Evolutionary conservation across 495 filamentous ascomycete species (phyloP).

Genomic region (Penicillium antarcticum): DNA sequence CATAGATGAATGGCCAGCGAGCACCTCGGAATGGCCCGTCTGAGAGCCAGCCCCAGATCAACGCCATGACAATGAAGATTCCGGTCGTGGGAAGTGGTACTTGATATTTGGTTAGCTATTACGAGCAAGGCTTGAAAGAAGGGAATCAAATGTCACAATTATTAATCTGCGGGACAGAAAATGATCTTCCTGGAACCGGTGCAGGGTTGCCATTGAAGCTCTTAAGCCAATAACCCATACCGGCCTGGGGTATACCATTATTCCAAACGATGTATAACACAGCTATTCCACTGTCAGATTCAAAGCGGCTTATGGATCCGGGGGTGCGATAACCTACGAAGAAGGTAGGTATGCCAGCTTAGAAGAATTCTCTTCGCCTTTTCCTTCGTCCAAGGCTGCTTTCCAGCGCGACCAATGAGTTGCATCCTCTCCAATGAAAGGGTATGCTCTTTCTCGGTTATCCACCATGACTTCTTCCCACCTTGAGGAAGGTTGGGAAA

Average conservation of each 20-base stretch:
- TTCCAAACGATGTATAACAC: conserved; percentile 24
- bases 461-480: conserved; percentile 26
- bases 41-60: conserved; percentile 34
- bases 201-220: conserved; percentile 24
- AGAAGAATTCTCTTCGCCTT: conserved; percentile 21
- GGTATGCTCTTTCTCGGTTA: conserved; percentile 18
- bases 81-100: conserved; percentile 21
- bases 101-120: not conserved
- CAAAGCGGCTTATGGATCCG: not conserved
- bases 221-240: conserved; percentile 27
- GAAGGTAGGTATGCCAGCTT: conserved; percentile 28
- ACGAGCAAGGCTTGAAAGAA: too few species aligned
- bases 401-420: conserved; percentile 18
- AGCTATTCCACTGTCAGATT: not conserved
- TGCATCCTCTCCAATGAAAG: conserved; percentile 25
- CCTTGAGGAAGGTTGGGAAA: conserved; percentile 40
- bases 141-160: conserved; percentile 11
- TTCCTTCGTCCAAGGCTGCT: conserved; percentile 19
- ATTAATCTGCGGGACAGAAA: conserved; percentile 19
- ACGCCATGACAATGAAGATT: conserved; percentile 30
- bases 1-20: conserved; percentile 36
- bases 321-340: conserved; percentile 13
- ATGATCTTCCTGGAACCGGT: conserved; percentile 21
- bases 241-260: conserved; percentile 16
- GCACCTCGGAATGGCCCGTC: conserved; percentile 30